Evolutionary conservation across 2,329 filamentous ascomycete species (phyloP).

Genomic region (Diaporthe eres): DNA sequence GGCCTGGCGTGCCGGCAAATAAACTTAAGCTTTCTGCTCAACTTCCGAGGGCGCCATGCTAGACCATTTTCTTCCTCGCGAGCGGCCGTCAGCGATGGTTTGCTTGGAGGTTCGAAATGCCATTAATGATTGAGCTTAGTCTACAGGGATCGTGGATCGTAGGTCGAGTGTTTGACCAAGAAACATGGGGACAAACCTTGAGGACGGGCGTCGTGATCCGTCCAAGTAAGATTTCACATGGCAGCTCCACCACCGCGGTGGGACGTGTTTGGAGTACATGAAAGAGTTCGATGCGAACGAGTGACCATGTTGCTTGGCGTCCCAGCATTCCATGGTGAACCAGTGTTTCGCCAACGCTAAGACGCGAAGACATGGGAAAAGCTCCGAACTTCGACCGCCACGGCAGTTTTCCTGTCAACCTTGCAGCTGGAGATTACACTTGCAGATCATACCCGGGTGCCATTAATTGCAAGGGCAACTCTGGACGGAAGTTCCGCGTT

Average conservation of each 20-base stretch:
- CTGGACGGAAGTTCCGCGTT: not conserved
- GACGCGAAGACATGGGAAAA: not conserved
- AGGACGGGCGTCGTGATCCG: constrained; percentile 21
- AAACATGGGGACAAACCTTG: constrained; percentile 9
- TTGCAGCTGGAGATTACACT: constrained; percentile 4
- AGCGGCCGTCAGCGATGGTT: not conserved
- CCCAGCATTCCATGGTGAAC: not conserved
- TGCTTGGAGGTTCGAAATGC: not conserved
- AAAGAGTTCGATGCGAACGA: constrained; percentile 6
- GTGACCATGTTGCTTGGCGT: constrained; percentile 5
- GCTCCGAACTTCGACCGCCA: not conserved
- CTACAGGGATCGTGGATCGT: constrained; percentile 3
- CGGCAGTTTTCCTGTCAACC: constrained; percentile 5
- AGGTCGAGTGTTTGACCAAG: constrained; percentile 26
- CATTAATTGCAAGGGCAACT: not conserved
- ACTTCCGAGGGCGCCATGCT: constrained; percentile 5
- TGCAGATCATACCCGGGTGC: constrained; percentile 13
- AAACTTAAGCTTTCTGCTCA: constrained; percentile 16
- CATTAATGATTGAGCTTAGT: not conserved
- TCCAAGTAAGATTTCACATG: not conserved
- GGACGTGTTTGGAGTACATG: constrained; percentile 16
- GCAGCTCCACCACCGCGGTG: constrained; percentile 15
- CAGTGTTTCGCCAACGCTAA: constrained; percentile 18
- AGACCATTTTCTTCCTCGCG: not conserved
- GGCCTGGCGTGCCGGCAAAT: not conserved